Conservation (phyloP, 1,139 yeast species). For the Hansenula sp. region DNA sequence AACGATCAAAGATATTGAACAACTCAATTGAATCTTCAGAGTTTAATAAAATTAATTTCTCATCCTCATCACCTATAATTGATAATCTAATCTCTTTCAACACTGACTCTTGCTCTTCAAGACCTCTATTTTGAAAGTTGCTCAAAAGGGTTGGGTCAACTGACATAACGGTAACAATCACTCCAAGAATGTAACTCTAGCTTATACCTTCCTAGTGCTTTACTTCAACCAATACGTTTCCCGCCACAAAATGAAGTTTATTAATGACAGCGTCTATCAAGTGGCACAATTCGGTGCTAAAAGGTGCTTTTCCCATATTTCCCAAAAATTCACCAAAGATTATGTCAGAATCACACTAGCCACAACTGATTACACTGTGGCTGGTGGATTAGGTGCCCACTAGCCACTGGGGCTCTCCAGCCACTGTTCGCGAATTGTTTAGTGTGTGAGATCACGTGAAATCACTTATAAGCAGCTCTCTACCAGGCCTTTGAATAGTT, state of each 20-base stretch:
- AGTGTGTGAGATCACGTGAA: not conserved
- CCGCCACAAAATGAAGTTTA: too few relatives aligned
- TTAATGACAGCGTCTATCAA: too few relatives aligned
- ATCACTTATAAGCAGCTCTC: not conserved
- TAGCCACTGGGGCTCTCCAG: not conserved
- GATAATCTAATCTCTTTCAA: conserved; percentile 16
- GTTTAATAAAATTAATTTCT: conserved; percentile 9
- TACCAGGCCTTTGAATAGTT: too few relatives aligned
- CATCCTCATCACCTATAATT: conserved; percentile 23
- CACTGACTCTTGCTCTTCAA: conserved; percentile 3
- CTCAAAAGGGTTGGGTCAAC: not conserved
- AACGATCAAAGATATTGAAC: conserved; percentile 5
- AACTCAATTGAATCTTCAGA: conserved; percentile 11
- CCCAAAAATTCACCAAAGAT: too few relatives aligned
- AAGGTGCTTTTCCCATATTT: too few relatives aligned
- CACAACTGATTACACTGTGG: not conserved
- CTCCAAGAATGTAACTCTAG: too few relatives aligned
- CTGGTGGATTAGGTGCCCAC: not conserved
- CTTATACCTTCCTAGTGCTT: too few relatives aligned
- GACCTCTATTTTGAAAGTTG: not conserved
- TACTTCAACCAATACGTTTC: too few relatives aligned
- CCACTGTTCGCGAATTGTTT: not conserved
- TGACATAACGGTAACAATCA: not conserved
- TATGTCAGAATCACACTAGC: not conserved
- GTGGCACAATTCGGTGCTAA: too few relatives aligned